Conservation (phyloP, 2,329 filamentous ascomycete genomes). For the Talaromyces sp. region DNA sequence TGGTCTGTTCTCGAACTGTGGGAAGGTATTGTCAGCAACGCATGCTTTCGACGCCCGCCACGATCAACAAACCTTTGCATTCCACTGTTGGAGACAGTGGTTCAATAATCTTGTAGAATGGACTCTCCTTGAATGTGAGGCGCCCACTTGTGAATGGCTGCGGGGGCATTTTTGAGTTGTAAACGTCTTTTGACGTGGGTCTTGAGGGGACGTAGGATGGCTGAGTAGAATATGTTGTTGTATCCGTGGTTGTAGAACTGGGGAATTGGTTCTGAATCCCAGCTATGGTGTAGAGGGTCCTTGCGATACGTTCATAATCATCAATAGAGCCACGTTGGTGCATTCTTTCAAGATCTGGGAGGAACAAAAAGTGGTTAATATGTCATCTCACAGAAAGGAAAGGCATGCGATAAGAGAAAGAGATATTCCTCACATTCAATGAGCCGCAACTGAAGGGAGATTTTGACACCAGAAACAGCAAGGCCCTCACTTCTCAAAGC, state of each 20-base stretch:
- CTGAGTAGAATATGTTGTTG: constrained; percentile 29
- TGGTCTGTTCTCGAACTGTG: constrained; percentile 57
- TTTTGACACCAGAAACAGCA: constrained; percentile 79
- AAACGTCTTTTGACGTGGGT: constrained; percentile 26
- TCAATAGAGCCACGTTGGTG: constrained; percentile 25
- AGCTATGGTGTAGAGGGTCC: constrained; percentile 5
- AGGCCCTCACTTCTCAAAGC: constrained; percentile 74
- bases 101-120: constrained; percentile 73
- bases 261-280: neutral
- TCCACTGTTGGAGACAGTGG: constrained; percentile 63
- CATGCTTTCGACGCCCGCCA: constrained; percentile 21
- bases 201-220: constrained; percentile 24
- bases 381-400: neutral
- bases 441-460: constrained; percentile 73
- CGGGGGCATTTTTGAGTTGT: constrained; percentile 32
- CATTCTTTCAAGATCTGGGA: constrained; percentile 29
- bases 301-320: constrained; percentile 32
- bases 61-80: constrained; percentile 64
- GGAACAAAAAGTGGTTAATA: neutral
- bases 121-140: constrained; percentile 68
- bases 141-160: constrained; percentile 32
- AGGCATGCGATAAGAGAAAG: neutral
- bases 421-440: constrained; percentile 61
- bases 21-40: constrained; percentile 24
- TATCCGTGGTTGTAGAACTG: constrained; percentile 21